Evolutionary conservation across 176 grass and related monocot genomes (phyloP).

Genomic region (Musa acuminata): DNA sequence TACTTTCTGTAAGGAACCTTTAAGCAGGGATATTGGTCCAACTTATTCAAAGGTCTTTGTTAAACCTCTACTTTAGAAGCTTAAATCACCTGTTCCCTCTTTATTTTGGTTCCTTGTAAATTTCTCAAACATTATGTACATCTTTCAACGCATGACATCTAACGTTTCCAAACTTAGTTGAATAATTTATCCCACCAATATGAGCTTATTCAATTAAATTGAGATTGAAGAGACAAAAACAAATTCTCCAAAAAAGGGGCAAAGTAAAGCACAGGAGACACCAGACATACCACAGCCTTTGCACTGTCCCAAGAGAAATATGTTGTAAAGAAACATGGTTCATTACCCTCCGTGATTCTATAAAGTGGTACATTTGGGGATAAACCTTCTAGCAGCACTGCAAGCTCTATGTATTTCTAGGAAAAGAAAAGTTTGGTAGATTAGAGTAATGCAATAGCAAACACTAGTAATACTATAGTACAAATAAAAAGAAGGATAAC

Average conservation of each 20-base stretch:
- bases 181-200: too few relatives aligned
- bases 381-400: slow-evolving; percentile 68
- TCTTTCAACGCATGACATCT: too few relatives aligned
- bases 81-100: not conserved
- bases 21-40: not conserved
- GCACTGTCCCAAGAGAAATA: slow-evolving; percentile 91
- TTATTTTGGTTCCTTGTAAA: not conserved
- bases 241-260: not conserved
- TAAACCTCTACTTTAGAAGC: not conserved
- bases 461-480: not conserved
- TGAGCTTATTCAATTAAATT: not conserved
- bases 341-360: slow-evolving; percentile 75
- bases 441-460: not conserved
- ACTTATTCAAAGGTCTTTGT: not conserved
- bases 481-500: slow-evolving; percentile 18
- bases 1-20: not conserved
- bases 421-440: slow-evolving; percentile 1
- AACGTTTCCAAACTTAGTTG: too few relatives aligned
- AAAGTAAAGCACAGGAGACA: not conserved
- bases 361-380: slow-evolving; percentile 67
- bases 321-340: slow-evolving; percentile 84
- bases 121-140: not conserved
- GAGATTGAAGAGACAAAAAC: not conserved
- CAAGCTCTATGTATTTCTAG: slow-evolving; percentile 92
- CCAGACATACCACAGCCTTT: slow-evolving; percentile 54